Conservation (phyloP, 805 yeast species). For the Tetrapisispora arboricola region DNA sequence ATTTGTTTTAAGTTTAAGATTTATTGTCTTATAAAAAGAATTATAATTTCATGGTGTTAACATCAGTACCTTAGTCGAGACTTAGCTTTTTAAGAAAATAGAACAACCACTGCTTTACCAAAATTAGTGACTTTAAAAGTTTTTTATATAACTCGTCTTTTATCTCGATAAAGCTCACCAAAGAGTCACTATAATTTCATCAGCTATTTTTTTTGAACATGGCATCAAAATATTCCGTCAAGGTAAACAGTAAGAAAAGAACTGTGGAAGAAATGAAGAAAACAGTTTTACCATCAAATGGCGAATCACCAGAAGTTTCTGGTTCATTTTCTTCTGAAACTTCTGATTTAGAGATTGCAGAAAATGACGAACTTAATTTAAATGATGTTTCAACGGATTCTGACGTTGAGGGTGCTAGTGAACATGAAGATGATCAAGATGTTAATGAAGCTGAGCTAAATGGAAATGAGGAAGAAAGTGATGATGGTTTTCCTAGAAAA, state of each 20-base stretch:
- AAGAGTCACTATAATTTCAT: too few relatives aligned
- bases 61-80: too few relatives aligned
- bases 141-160: too few relatives aligned
- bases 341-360: conserved; percentile 11
- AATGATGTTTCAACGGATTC: conserved; percentile 12
- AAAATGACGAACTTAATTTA: conserved; percentile 15
- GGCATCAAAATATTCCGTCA: neutral
- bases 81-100: too few relatives aligned
- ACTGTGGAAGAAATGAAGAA: neutral
- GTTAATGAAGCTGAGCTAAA: conserved; percentile 16
- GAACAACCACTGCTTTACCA: too few relatives aligned
- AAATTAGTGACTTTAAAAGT: too few relatives aligned
- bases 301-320: neutral
- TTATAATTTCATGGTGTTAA: too few relatives aligned
- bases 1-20: too few relatives aligned
- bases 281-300: neutral
- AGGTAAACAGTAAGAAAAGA: conserved; percentile 6
- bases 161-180: too few relatives aligned
- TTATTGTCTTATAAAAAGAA: too few relatives aligned
- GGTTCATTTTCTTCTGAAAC: conserved; percentile 8
- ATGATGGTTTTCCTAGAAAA: conserved; percentile 36
- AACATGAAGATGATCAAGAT: conserved; percentile 2
- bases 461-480: conserved; percentile 24
- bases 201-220: neutral
- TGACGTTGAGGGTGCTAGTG: conserved; percentile 13